Evolutionary conservation across 2,329 filamentous ascomycete genomes (phyloP), one percentile per base, ranked within the genome.

Genomic region (Fusarium sulawesiense): DNA sequence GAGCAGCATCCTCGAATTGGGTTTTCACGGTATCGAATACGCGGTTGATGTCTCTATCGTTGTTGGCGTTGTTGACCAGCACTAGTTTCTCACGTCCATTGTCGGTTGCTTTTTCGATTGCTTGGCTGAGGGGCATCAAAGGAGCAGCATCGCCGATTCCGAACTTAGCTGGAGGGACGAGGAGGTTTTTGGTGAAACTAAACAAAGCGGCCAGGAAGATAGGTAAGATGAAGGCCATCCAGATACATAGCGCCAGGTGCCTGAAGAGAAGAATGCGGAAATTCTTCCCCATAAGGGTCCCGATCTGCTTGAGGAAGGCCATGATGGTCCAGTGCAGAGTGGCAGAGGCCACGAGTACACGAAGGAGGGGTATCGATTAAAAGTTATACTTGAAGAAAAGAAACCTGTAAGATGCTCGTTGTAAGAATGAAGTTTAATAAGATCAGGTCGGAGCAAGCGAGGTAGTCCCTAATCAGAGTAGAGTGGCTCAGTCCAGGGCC

Each of bases 181-280:
- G 95, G 68, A 97, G 88, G 77, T 94, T 94, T 72, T 92, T 91
- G 18, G 93, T 91, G 78, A 92, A 95, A 56, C 83, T 87, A 64
- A 91, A 84, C 73, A 91, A 89, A 23, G 85, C 80, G 42, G 87
- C 84, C 54, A 91, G 80, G 46, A 86, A 75, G 32, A 91, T 79
- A 4, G 89, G 89, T 2, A 91, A 81, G 21, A 91, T 41, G 51
- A 91, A 84, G 8, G 88, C 86, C 73, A 88, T 87, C 66, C 88
- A 79, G 46, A 85, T 62, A 4, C 88, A 87, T 23, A 85, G 81
- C 7, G 83, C 59, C 21, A 79, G 73, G 76, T 89, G 88, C 8
- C 89, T 86, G 45, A 84, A 73, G 34, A 89, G 73, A 16, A 88
- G 81, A 70, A 89, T 88, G 57, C 86, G 84, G 56, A 89, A 80